Evolutionary conservation across 73 alveolate genomes (phyloP).

Genomic region (Tetrahymena malaccensis): DNA sequence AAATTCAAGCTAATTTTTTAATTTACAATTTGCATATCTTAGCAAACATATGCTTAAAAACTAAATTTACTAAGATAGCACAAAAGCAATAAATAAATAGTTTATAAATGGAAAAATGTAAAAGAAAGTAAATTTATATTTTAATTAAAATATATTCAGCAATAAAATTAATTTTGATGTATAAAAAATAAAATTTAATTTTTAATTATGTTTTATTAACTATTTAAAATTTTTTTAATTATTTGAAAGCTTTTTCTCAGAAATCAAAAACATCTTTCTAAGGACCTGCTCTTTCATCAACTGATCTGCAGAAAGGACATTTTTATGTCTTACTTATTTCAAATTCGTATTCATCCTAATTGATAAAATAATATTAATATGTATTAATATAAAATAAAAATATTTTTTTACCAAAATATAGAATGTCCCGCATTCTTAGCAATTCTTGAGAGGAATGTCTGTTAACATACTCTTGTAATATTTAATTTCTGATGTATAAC

Average conservation of each 20-base stretch:
- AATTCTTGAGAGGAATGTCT: background rate
- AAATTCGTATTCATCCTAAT: conserved; percentile 7
- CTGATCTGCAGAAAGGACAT: conserved; percentile 15
- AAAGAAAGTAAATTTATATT: no score
- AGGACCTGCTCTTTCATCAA: conserved; percentile 2
- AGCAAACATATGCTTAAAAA: no score
- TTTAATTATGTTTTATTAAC: background rate
- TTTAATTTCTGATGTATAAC: background rate
- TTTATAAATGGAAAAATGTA: no score
- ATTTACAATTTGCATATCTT: no score
- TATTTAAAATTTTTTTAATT: background rate
- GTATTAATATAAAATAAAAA: background rate
- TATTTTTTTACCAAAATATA: background rate
- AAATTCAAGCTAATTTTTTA: background rate
- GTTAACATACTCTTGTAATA: conserved; percentile 1
- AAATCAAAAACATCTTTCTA: conserved; percentile 5
- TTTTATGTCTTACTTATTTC: background rate
- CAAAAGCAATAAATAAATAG: background rate
- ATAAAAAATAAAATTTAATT: no score
- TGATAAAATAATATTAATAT: background rate
- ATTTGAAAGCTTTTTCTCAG: background rate
- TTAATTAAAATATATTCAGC: background rate
- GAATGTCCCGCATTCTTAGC: background rate
- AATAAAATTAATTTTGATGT: background rate
- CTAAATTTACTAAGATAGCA: no score